Percentiles rank a stretch among this genome's conserved stretches.
phyloP scores from a whole-genome alignment of 2,329 filamentous ascomycete genomes.

The Cyphellophora attinorum region DNA sequence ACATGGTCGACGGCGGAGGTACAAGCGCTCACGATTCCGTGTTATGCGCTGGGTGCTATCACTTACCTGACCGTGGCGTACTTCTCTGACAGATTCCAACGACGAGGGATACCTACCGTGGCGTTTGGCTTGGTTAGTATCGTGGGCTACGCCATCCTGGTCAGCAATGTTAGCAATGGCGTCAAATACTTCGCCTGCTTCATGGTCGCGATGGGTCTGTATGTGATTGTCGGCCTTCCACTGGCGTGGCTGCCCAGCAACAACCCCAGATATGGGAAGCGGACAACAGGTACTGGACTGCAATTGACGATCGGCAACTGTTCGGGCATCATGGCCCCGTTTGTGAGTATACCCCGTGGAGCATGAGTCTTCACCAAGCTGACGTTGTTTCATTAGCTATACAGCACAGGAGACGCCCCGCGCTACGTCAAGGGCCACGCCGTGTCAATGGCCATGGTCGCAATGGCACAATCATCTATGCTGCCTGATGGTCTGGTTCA shows the following conservation, averaged over 20 bases:
- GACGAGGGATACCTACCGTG: slow-evolving; percentile 55
- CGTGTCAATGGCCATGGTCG: slow-evolving; percentile 50
- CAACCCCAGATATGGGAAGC: slow-evolving; percentile 64
- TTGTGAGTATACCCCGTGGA: slow-evolving; percentile 36
- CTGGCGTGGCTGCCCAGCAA: slow-evolving; percentile 53
- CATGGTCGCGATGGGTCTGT: slow-evolving; percentile 64
- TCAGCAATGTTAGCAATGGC: slow-evolving; percentile 49
- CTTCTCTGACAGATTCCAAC: slow-evolving; percentile 58
- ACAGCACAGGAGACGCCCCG: slow-evolving; percentile 38
- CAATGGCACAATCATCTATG: slow-evolving; percentile 45
- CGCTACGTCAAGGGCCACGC: slow-evolving; percentile 55
- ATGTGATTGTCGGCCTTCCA: slow-evolving; percentile 48
- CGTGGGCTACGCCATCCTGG: slow-evolving; percentile 58
- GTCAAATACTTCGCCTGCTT: slow-evolving; percentile 70
- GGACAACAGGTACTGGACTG: slow-evolving; percentile 59
- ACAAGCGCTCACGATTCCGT: slow-evolving; percentile 69
- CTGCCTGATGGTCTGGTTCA: slow-evolving; percentile 46
- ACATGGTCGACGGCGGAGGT: slow-evolving; percentile 54
- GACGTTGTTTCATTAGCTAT: slow-evolving; percentile 19
- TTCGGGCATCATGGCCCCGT: slow-evolving; percentile 66
- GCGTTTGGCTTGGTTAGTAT: slow-evolving; percentile 54
- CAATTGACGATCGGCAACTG: slow-evolving; percentile 63
- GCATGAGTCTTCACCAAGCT: slow-evolving; percentile 1
- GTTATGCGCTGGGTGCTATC: slow-evolving; percentile 62
- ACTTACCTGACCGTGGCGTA: slow-evolving; percentile 58